Conservation (phyloP, 345 rosid genomes). For the Pistacia vera region DNA sequence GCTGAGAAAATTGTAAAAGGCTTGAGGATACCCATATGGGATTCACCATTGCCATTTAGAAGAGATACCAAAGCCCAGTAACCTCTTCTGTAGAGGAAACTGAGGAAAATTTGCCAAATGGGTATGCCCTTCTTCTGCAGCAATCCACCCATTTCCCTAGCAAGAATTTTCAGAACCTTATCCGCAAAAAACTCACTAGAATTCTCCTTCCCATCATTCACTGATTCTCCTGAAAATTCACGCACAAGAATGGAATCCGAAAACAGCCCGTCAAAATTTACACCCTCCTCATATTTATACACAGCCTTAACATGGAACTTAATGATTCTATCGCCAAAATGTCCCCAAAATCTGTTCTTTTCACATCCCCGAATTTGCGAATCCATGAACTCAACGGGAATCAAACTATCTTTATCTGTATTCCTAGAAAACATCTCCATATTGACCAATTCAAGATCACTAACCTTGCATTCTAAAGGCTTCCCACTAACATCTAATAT, state of each 20-base stretch:
- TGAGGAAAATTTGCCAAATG: conserved; percentile 70
- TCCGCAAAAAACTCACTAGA: conserved; percentile 55
- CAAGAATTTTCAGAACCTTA: conserved; percentile 57
- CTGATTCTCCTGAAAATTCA: conserved; percentile 35
- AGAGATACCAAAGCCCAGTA: conserved; percentile 68
- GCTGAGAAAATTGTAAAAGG: conserved; percentile 77
- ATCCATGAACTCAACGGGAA: conserved; percentile 24
- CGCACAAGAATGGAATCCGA: conserved; percentile 49
- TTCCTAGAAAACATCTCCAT: conserved; percentile 23
- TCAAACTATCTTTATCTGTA: conserved; percentile 14
- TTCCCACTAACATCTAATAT: conserved; percentile 67
- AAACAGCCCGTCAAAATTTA: conserved; percentile 34
- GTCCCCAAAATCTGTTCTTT: conserved; percentile 31
- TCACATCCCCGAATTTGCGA: conserved; percentile 21
- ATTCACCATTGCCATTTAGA: conserved; percentile 43
- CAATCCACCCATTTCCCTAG: conserved; percentile 50
- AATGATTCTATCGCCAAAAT: conserved; percentile 34
- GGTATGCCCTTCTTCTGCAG: conserved; percentile 47
- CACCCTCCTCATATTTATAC: conserved; percentile 40
- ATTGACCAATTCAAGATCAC: conserved; percentile 59
- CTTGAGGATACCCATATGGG: conserved; percentile 60
- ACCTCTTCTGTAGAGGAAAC: conserved; percentile 72
- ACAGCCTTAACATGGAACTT: conserved; percentile 56
- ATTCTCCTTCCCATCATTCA: conserved; percentile 34
- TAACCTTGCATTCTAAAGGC: conserved; percentile 77